A percentile compares a stretch with the other conserved stretches of the same genome.
Evolutionary conservation across 257 asterid genomes (phyloP).

Genomic region (Salvia splendens): DNA sequence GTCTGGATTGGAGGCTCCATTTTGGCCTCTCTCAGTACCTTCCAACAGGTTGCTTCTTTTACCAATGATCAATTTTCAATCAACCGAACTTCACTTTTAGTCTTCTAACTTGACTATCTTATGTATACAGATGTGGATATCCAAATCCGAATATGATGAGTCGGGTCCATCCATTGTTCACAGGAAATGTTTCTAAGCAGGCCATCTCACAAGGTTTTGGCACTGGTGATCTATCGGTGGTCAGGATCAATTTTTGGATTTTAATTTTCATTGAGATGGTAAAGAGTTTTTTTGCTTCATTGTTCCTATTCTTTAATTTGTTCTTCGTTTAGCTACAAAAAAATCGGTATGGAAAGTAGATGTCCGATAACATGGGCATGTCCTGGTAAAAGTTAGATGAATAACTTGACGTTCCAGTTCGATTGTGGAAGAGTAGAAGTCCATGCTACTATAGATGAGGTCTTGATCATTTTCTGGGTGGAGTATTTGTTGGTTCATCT

Average conservation of each 20-base stretch:
- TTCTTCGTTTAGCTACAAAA: slow-evolving; percentile 25
- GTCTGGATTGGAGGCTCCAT: no score
- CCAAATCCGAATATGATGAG: slow-evolving; percentile 36
- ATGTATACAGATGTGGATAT: slow-evolving; percentile 32
- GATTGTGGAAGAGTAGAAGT: slow-evolving; percentile 7
- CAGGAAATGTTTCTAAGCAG: slow-evolving; percentile 35
- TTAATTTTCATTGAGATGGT: slow-evolving; percentile 4
- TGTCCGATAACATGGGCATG: slow-evolving; percentile 21
- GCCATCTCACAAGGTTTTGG: slow-evolving; percentile 20
- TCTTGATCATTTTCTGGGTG: not conserved
- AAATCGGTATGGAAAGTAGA: not conserved
- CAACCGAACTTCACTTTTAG: not conserved
- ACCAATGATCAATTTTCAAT: not conserved
- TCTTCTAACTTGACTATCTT: slow-evolving; percentile 9
- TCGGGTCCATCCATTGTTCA: slow-evolving; percentile 37
- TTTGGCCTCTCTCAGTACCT: not conserved
- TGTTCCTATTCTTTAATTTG: slow-evolving; percentile 25
- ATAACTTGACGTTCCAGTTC: slow-evolving; percentile 28
- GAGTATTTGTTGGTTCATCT: no score
- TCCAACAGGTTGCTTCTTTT: slow-evolving; percentile 32
- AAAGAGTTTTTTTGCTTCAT: slow-evolving; percentile 22
- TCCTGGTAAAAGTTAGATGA: slow-evolving; percentile 25
- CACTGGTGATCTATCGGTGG: slow-evolving; percentile 24
- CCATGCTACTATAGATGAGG: not conserved
- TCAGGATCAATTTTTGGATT: slow-evolving; percentile 22